These are phyloP conservation scores for Cladobotryum mycophilum DNA, from an alignment of 2,329 filamentous ascomycete species.

Conservation along the genomic window DNA sequence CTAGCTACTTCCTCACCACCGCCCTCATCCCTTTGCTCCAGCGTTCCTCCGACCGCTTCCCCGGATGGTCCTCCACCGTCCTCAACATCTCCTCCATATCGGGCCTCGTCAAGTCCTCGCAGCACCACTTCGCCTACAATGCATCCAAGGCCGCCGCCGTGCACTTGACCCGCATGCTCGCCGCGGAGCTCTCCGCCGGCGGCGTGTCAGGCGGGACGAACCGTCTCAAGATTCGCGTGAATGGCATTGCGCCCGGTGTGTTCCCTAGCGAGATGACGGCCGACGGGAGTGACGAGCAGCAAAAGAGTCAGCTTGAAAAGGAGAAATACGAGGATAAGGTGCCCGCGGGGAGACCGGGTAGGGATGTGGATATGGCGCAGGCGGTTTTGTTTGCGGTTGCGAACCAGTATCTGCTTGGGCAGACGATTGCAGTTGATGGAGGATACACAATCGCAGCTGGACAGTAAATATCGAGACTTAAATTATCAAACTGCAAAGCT, in stretches of 20 bases:
- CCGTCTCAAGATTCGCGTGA: constrained; percentile 56
- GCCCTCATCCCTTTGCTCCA: constrained; percentile 58
- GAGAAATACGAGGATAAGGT: constrained; percentile 50
- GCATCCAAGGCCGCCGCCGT: constrained; percentile 58
- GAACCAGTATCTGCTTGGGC: constrained; percentile 40
- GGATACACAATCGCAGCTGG: constrained; percentile 37
- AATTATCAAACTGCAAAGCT: too few relatives aligned
- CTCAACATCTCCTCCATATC: constrained; percentile 66
- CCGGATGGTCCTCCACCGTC: constrained; percentile 50
- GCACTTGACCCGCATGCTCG: constrained; percentile 59
- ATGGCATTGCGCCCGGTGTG: constrained; percentile 68
- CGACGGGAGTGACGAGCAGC: constrained; percentile 36
- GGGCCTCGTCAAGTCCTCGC: constrained; percentile 54
- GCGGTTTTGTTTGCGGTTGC: constrained; percentile 51
- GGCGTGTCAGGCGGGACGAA: not conserved
- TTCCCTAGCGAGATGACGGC: constrained; percentile 69
- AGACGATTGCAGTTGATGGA: constrained; percentile 38
- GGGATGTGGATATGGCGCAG: constrained; percentile 63
- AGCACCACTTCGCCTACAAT: constrained; percentile 62
- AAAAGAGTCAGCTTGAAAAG: constrained; percentile 54
- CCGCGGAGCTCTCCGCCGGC: constrained; percentile 51
- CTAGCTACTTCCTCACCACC: constrained; percentile 58
- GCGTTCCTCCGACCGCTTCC: constrained; percentile 35
- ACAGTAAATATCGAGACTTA: constrained; percentile 17
- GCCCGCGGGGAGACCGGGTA: constrained; percentile 62